These are phyloP conservation scores for Suillus occidentalis DNA, from an alignment of 768 basidiomycete species.

Conservation along the genomic window DNA sequence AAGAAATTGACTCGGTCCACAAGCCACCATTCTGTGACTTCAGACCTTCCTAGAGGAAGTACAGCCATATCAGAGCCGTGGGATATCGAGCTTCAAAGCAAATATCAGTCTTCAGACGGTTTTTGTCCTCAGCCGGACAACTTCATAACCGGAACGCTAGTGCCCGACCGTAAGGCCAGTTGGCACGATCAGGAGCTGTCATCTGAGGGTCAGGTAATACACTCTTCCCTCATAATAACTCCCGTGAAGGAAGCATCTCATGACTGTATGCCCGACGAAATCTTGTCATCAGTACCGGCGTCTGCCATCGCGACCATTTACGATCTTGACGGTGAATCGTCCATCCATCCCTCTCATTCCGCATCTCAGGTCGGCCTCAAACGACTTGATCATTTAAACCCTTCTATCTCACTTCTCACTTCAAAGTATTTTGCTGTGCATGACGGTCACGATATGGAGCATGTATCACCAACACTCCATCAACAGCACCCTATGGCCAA, in stretches of 20 bases:
- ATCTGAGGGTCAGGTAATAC: not conserved
- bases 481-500: not conserved
- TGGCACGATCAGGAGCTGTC: constrained; percentile 26
- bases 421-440: constrained; percentile 16
- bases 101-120: constrained; percentile 24
- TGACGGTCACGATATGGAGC: no score
- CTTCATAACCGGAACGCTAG: constrained; percentile 26
- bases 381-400: not conserved
- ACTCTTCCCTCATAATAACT: not conserved
- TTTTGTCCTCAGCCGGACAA: constrained; percentile 18
- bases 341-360: constrained; percentile 53
- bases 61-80: constrained; percentile 45
- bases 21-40: not conserved
- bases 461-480: not conserved
- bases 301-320: constrained; percentile 26
- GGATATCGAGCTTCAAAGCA: constrained; percentile 51
- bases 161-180: constrained; percentile 34
- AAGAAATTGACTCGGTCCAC: not conserved
- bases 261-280: not conserved
- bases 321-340: constrained; percentile 22
- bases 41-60: constrained; percentile 5
- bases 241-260: not conserved
- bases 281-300: not conserved
- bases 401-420: constrained; percentile 10
- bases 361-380: constrained; percentile 46